Conservation (phyloP, 495 filamentous ascomycete species). For the Pseudotulostoma volvatum region DNA sequence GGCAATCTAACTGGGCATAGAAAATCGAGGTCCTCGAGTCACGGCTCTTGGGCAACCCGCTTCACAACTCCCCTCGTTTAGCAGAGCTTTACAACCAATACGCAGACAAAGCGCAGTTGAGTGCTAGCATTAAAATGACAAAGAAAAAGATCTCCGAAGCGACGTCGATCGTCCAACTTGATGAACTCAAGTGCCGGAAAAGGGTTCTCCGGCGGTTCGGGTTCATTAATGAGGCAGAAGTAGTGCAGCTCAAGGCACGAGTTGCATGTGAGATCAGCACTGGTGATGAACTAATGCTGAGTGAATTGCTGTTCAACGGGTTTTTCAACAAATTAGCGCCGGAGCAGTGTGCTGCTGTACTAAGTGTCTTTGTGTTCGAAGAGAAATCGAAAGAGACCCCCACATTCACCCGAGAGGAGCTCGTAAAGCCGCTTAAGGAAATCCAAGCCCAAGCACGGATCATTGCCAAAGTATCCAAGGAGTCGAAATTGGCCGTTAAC, state of each 20-base stretch:
- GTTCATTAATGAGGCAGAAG: slow-evolving; percentile 87
- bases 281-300: slow-evolving; percentile 77
- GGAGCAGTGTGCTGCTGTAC: slow-evolving; percentile 64
- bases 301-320: slow-evolving; percentile 85
- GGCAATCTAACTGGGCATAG: slow-evolving; percentile 14
- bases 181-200: slow-evolving; percentile 90
- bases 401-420: slow-evolving; percentile 52
- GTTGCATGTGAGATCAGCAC: slow-evolving; percentile 96
- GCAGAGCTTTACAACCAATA: slow-evolving; percentile 73
- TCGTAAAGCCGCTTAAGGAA: slow-evolving; percentile 68
- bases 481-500: slow-evolving; percentile 78
- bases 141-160: slow-evolving; percentile 77
- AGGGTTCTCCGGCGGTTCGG: slow-evolving; percentile 89
- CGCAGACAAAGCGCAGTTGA: slow-evolving; percentile 56
- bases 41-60: slow-evolving; percentile 69
- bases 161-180: slow-evolving; percentile 73
- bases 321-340: slow-evolving; percentile 94
- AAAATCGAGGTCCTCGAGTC: slow-evolving; percentile 96
- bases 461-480: slow-evolving; percentile 81
- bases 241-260: slow-evolving; percentile 86
- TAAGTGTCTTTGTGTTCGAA: slow-evolving; percentile 93
- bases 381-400: slow-evolving; percentile 69
- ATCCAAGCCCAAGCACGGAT: slow-evolving; percentile 70
- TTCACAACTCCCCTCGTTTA: slow-evolving; percentile 76
- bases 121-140: slow-evolving; percentile 60